Evolutionary conservation across 768 basidiomycete species (phyloP), one percentile per base, ranked within the genome.

Genomic region (Aureoboletus auriporus): DNA sequence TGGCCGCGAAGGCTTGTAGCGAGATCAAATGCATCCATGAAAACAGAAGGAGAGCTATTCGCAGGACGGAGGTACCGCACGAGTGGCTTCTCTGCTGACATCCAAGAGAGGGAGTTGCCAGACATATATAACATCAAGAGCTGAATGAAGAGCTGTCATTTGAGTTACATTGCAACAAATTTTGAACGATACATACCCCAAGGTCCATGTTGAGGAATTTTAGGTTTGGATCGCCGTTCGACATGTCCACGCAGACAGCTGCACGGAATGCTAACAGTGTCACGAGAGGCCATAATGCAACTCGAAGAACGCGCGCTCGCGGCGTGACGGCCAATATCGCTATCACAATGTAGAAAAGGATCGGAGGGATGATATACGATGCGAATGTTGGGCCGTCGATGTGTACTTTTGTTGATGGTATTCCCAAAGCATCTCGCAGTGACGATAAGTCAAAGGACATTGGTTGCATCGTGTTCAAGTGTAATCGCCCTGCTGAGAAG

Each of bases 251-350:
- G 8, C 41, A 53, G 9, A 31, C 4, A 1, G 68, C 63, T 5
- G 73, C 72, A 16, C 72, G 69, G 45, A 74, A 76, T 9, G 73
- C 62, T 8, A 66, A 51, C 63, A 70, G 72, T 12, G 76, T 56
- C 1, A 75, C 71, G 31, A 78, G 49, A 4, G 78, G 77, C 30
- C 79, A 66, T 17, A 79, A 49, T 5, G 71, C 73, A 44, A 77
- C 51, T 29, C 79, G 76, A 35, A 75, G 54, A 6, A 56, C 42
- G 26, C 70, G 69, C 0, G 79, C 79, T n/a, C 66, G 63, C 0
- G 77, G 75, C 6, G 71, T 59, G 23, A 76, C 61, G 5, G 78
- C 76, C 43, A 82, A 71, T 29, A 76, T 57, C n/a, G 80, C 79
- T 17, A 72, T 72, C 8, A 60, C 57, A 63, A 76, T 74, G 61